Percentiles rank a stretch among this genome's conserved stretches.
Conservation (phyloP, 2,329 filamentous ascomycete species). For the Exophiala viscosa region DNA sequence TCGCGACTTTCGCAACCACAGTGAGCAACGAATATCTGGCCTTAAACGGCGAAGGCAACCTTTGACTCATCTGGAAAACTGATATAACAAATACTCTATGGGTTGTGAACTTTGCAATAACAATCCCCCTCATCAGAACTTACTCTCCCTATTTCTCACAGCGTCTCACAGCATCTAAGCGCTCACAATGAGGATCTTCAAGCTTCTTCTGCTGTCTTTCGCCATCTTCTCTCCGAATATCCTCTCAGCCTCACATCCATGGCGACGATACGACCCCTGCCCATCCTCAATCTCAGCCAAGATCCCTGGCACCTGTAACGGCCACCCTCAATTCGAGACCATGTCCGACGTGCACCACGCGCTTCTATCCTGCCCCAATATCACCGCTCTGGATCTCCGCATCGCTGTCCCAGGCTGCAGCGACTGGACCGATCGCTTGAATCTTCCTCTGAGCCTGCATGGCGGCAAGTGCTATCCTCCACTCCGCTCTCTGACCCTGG, state of each 20-base stretch:
- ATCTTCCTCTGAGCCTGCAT: background rate
- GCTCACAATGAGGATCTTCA: too few species aligned
- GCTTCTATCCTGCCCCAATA: background rate
- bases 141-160: too few species aligned
- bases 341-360: background rate
- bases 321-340: background rate
- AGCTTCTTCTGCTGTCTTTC: background rate
- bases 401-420: background rate
- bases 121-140: too few species aligned
- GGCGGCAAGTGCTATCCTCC: background rate
- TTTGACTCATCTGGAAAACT: too few species aligned
- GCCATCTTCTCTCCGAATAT: background rate
- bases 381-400: slow-evolving; percentile 3
- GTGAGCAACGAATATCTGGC: too few species aligned
- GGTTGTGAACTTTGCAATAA: too few species aligned
- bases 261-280: background rate
- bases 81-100: too few species aligned
- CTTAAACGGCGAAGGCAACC: too few species aligned
- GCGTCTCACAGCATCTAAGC: too few species aligned
- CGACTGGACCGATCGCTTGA: background rate
- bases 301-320: background rate
- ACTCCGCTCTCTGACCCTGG: background rate
- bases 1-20: too few species aligned
- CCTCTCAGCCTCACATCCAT: background rate
- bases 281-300: background rate